A percentile compares a stretch with the other conserved stretches of the same genome.
Conservation (phyloP, 805 yeast species). For the Yarrowia sp. region DNA sequence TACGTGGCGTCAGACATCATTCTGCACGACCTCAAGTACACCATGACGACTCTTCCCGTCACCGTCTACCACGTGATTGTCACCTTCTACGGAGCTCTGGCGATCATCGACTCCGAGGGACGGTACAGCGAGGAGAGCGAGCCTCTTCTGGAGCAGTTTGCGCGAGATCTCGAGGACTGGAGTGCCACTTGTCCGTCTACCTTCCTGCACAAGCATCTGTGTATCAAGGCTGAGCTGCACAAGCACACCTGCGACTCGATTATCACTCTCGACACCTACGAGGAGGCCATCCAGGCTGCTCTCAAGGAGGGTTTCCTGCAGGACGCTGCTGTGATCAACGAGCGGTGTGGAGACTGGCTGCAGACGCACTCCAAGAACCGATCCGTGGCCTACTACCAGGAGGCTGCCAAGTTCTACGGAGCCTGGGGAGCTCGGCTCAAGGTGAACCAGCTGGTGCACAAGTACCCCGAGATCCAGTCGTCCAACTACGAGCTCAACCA, state of each 20-base stretch:
- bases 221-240: constrained; percentile 41
- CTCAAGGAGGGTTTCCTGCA: constrained; percentile 37
- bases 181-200: constrained; percentile 41
- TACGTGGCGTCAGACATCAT: constrained; percentile 33
- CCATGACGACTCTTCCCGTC: constrained; percentile 31
- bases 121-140: constrained; percentile 31
- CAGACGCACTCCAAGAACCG: constrained; percentile 42
- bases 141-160: constrained; percentile 34
- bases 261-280: constrained; percentile 46
- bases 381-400: constrained; percentile 41
- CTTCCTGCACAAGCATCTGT: constrained; percentile 43
- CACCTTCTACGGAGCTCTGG: constrained; percentile 34
- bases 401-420: constrained; percentile 37
- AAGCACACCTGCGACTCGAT: constrained; percentile 38
- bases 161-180: constrained; percentile 40
- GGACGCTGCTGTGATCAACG: constrained; percentile 45
- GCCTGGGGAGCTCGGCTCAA: constrained; percentile 34
- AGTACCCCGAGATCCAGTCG: constrained; percentile 40
- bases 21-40: constrained; percentile 30
- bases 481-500: constrained; percentile 19
- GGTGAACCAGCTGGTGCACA: constrained; percentile 32
- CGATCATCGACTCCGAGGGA: constrained; percentile 34
- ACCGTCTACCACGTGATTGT: constrained; percentile 34
- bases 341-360: constrained; percentile 42
- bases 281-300: constrained; percentile 47